These are phyloP conservation scores for Mrakiaceae sp. DNA, from an alignment of 1,284 basidiomycete species.

Conservation along the genomic window DNA sequence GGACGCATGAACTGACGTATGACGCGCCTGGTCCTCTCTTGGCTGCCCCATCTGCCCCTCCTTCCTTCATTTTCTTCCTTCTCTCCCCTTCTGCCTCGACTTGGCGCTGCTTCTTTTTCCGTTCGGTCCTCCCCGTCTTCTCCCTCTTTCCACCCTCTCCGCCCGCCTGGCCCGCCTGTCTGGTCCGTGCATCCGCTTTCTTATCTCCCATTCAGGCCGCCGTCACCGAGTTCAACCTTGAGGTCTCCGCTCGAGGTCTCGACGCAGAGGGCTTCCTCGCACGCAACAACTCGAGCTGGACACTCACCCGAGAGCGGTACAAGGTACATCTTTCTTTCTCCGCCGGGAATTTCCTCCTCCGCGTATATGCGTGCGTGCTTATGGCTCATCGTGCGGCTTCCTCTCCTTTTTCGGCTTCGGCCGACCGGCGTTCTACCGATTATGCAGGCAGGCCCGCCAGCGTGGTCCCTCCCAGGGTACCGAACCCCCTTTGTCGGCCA, in stretches of 20 bases:
- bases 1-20: no score
- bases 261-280: slow-evolving; percentile 2
- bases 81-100: no score
- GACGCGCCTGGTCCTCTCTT: no score
- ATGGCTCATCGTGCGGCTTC: not conserved
- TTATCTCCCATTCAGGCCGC: not conserved
- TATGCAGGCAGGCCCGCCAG: not conserved
- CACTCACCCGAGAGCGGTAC: not conserved
- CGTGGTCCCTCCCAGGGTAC: slow-evolving; percentile 1
- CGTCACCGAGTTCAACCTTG: not conserved
- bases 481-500: slow-evolving; percentile 4
- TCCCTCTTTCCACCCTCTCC: no score
- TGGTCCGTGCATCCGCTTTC: no score
- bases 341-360: not conserved
- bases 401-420: no score
- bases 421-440: not conserved
- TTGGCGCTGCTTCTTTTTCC: no score
- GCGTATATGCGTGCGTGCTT: no score
- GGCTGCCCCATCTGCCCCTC: no score
- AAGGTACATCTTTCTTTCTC: not conserved
- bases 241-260: not conserved
- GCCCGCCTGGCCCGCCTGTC: no score
- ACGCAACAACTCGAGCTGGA: not conserved
- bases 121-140: no score
- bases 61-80: no score